Base-by-base conservation (phyloP, 75 land plant genomes). In the Pseudotsuga menziesii region DNA sequence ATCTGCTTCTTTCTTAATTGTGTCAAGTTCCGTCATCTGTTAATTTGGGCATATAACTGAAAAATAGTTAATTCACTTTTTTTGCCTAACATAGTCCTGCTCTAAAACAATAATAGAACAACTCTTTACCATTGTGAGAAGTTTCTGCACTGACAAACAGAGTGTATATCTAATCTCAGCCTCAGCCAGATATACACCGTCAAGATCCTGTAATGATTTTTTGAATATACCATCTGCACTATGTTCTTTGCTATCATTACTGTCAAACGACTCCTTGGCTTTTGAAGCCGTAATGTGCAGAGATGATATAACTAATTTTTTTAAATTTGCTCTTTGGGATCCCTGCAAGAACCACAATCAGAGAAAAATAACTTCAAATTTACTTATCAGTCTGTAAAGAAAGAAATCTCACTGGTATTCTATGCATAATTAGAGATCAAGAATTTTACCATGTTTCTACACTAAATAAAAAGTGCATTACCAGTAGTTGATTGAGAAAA, bases 11-110 rank as follows among this genome's bases (percentile, higher is more conserved):
- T 83, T 80, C 80, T 81, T 83, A 15, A 78, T 78, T 32, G 11
- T 59, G 72, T 90, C 92, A 77, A 90, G 78, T 79, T 87, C 92
- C 86, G 85, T 82, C 44, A 88, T 82, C 92, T 90, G 23, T 29
- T 36, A 17, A 17, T 32, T 39, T 35, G 20, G 71, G 12, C 52
- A 54, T 39, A 19, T 20, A 76, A 76, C 56, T 15, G 13, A 75
- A 61, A 22, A 2, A 62, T 39, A 56, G 25, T 56, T 39, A 81
- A 56, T 14, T 39, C 67, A 58, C 36, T 29, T 54, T 73, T 8
- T 20, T 13, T 73, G 57, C 5, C 39, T 56, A 36, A n/a, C 4
- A 67, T 0, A 67, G 20, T 27, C 7, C 19, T 36, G 22, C 32
- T 67, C n/a, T 36, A 17, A 67, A 20, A 67, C 36, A 14, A 23